These are phyloP conservation scores for Dovyalis caffra DNA, from an alignment of 345 rosid genomes.

Conservation along the genomic window DNA sequence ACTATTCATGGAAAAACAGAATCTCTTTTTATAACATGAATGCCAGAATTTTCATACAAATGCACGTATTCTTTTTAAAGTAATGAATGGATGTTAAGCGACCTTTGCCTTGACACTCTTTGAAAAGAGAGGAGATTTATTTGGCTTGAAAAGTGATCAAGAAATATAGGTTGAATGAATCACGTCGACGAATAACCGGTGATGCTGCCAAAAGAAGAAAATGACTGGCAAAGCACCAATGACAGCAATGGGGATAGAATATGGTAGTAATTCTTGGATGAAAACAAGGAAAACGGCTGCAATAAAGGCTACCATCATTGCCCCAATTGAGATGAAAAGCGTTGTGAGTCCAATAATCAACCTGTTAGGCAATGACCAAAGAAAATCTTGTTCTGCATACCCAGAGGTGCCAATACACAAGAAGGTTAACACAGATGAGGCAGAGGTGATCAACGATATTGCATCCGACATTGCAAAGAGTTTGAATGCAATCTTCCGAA, in stretches of 20 bases:
- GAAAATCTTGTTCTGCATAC: background rate
- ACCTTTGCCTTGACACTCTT: background rate
- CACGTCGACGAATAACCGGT: background rate
- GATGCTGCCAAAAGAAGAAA: background rate
- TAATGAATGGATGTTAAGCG: too few relatives aligned
- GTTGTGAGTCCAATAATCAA: constrained; percentile 2
- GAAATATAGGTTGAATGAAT: background rate
- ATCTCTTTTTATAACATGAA: too few relatives aligned
- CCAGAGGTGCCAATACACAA: constrained; percentile 14
- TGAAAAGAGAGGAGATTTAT: background rate
- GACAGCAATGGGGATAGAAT: background rate
- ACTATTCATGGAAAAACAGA: too few relatives aligned
- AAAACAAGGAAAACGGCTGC: background rate
- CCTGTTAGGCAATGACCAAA: background rate
- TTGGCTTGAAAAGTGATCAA: background rate
- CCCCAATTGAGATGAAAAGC: constrained; percentile 12
- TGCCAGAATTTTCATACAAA: too few relatives aligned
- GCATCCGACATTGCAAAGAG: constrained; percentile 11
- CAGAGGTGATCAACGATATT: background rate
- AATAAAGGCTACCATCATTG: constrained; percentile 16
- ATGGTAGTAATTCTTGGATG: too few relatives aligned
- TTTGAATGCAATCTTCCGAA: background rate
- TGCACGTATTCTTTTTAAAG: too few relatives aligned
- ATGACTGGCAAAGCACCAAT: background rate
- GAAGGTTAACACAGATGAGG: background rate